These are phyloP conservation scores for Cladobotryum mycophilum DNA, from an alignment of 2,329 filamentous ascomycete species.

Conservation along the genomic window DNA sequence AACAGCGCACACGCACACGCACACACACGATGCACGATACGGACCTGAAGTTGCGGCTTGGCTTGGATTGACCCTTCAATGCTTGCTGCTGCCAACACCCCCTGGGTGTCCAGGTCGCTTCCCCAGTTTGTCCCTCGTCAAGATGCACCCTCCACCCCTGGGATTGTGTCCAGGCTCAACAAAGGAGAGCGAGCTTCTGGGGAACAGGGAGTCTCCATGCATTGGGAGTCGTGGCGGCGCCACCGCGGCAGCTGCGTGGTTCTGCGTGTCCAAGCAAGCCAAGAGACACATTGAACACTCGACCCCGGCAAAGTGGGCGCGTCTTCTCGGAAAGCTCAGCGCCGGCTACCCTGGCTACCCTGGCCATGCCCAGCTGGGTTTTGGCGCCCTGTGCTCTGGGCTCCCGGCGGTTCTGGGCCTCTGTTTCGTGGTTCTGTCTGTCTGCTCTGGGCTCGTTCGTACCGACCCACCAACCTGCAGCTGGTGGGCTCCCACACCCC, in stretches of 20 bases:
- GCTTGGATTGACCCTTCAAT: background rate
- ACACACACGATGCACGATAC: background rate
- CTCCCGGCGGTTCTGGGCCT: constrained; percentile 1
- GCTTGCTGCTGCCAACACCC: background rate
- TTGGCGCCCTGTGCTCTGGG: background rate
- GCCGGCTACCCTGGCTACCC: constrained; percentile 10
- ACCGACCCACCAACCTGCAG: constrained; percentile 11
- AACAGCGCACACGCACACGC: too few species aligned
- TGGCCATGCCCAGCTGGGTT: constrained; percentile 10
- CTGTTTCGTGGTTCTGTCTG: background rate
- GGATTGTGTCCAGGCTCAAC: background rate
- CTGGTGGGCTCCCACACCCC: constrained; percentile 3
- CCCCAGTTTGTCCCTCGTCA: constrained; percentile 6
- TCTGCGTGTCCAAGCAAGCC: background rate
- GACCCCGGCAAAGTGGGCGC: constrained; percentile 2
- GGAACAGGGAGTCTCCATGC: constrained; percentile 1
- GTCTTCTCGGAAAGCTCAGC: constrained; percentile 6
- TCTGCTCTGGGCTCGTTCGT: constrained; percentile 6
- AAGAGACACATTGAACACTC: background rate
- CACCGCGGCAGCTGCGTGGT: background rate
- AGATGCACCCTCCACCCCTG: background rate
- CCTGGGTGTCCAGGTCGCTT: background rate
- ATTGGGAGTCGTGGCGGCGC: background rate
- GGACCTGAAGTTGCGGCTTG: background rate
- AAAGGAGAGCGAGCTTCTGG: background rate